Evolutionary conservation across 495 filamentous ascomycete species (phyloP), one percentile per base, ranked within the genome.

Genomic region (Penicillium robsamsonii): DNA sequence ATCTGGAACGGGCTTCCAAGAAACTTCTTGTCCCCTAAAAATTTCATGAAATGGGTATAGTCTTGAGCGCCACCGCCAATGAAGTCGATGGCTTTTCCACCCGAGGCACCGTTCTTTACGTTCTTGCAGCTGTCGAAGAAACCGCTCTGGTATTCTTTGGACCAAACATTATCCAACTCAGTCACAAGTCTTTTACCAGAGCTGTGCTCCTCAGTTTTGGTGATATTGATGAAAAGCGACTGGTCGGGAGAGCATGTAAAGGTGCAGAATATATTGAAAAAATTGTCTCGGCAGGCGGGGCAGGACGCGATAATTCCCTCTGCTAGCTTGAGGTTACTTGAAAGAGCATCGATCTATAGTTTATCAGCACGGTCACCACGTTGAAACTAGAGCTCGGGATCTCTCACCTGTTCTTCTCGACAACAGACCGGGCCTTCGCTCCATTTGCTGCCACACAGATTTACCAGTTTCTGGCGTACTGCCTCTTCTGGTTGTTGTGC

Each of bases 41-140:
- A 98, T 60, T 87, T 89, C 55, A 98, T 68, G 63, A 98, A 89
- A 29, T 86, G 79, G 0, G 81, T 79, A 71, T 92, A 96, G 66
- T 96, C 87, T 76, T 94, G 96, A 18, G 94, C 95, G 25, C 92
- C 91, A 11, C 94, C 95, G 9, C 94, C 95, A 58, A 97, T 96
- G 59, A 97, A 86, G 57, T 91, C 87, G 80, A 98, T 98, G 11
- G 92, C 92, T 62, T 87, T 88, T 20, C 88, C 86, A 58, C 95
- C 95, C 4, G 95, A 92, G 3, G 90, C 87, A 15, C 93, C 94
- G 65, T 97, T 96, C 67, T 97, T 97, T 68, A 98, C 91, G 69
- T 97, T 90, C 72, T 97, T 98, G 76, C 94, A 98, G 69, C 94
- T 97, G 67, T 96, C 81, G 71, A 90, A 98, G 74, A 97, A 96